Base-by-base conservation (phyloP, 371 early-diverging fungal species). In the Mortierella sp. region DNA sequence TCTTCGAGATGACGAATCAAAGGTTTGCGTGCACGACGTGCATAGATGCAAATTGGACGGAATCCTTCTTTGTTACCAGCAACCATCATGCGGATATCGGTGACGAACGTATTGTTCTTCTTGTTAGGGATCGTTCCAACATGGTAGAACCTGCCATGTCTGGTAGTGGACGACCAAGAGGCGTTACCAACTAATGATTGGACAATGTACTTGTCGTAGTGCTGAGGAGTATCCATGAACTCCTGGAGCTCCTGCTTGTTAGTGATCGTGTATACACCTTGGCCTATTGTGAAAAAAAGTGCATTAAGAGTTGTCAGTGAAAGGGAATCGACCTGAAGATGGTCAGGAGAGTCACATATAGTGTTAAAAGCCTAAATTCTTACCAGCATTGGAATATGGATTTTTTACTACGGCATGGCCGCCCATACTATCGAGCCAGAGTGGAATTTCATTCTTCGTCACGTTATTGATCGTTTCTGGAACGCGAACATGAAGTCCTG, bases 151-250 rank as follows among this genome's bases (percentile, higher is more conserved):
- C 92, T 94, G 58, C 95, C 97, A 42, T 91, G 80, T 17, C 93
- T 85, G 10, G 95, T 93, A 37, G 90, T 86, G 64, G 94, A 92
- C 4, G 92, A 93, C 97, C 97, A 97, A 1, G 93, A 93, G 9
- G 97, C 96, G 73, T 96, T 96, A 22, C 96, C 97, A 29, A 97
- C 97, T 6, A 97, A 87, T 1, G 93, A 93, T 83, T 97, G 96
- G 26, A 97, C 97, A 79, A 97, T 96, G 75, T 96, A 97, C 86
- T 97, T 97, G 84, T 96, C 94, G 78, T 97, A 97, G 72, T 95
- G 92, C 69, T 97, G 97, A 65, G 93, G 92, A 59, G 85, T 85
- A 23, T 85, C 85, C 93, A 97, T 89, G 69, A 97, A 97, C 9
- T 86, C 84, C 22, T 90, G 78, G 9, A 96, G 87, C 80, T 97